Conservation (phyloP, 306 rosid species). For the Potentilla sterilis region DNA sequence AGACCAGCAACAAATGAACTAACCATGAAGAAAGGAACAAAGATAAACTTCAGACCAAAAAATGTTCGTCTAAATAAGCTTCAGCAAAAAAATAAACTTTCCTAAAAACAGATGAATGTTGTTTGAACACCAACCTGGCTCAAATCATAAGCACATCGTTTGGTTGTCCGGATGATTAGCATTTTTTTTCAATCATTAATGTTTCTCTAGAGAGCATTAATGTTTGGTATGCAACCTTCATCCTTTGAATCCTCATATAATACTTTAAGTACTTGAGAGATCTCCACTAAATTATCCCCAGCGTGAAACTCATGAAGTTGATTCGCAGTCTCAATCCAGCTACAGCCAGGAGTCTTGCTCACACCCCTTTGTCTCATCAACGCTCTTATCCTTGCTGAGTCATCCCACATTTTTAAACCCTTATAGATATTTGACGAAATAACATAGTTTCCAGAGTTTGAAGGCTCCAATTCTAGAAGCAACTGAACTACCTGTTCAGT, state of each 20-base stretch:
- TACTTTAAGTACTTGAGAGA: constrained; percentile 41
- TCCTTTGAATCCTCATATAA: constrained; percentile 61
- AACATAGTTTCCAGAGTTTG: constrained; percentile 81
- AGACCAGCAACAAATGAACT: not conserved
- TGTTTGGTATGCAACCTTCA: constrained; percentile 74
- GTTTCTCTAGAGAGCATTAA: constrained; percentile 19
- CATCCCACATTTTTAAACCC: constrained; percentile 67
- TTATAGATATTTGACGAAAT: constrained; percentile 79
- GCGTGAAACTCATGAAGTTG: constrained; percentile 80
- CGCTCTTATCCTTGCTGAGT: constrained; percentile 84
- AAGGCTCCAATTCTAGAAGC: constrained; percentile 83
- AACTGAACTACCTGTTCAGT: constrained; percentile 60
- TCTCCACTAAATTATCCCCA: constrained; percentile 53
- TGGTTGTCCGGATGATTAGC: constrained; percentile 1
- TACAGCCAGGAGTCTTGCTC: constrained; percentile 87
- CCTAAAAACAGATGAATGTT: not conserved
- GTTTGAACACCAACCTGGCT: constrained; percentile 19
- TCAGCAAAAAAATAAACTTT: not conserved
- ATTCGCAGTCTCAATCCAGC: constrained; percentile 78
- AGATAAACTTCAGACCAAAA: not conserved
- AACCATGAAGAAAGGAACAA: not conserved
- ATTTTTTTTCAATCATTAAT: not conserved
- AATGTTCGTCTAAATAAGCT: not conserved
- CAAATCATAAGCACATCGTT: not conserved
- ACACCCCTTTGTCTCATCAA: constrained; percentile 85